Evolutionary conservation across 2,329 filamentous ascomycete species (phyloP).

Genomic region (Nigrospora osmanthi): DNA sequence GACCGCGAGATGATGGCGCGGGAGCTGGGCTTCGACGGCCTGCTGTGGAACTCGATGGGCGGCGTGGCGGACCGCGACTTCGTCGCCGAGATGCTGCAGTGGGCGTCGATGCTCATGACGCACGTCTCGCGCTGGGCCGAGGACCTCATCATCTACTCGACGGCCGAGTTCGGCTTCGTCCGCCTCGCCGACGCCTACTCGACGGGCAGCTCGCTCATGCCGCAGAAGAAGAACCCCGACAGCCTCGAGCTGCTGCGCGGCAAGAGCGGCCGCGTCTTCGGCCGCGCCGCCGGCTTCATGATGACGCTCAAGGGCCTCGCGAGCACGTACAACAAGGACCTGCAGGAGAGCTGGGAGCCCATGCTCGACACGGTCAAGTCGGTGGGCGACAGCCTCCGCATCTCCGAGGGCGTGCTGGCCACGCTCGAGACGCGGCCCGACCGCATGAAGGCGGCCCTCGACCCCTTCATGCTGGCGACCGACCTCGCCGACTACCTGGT

Average conservation of each 20-base stretch:
- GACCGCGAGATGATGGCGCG: constrained; percentile 63
- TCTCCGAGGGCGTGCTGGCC: constrained; percentile 71
- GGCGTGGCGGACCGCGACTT: constrained; percentile 62
- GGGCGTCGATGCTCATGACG: constrained; percentile 61
- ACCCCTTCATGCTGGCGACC: constrained; percentile 76
- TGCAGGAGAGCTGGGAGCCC: constrained; percentile 84
- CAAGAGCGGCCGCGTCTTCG: constrained; percentile 55
- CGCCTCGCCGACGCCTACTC: constrained; percentile 71
- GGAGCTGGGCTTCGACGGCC: constrained; percentile 64
- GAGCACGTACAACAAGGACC: constrained; percentile 82
- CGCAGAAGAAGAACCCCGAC: constrained; percentile 79
- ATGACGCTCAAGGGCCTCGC: constrained; percentile 60
- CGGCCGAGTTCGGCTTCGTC: constrained; percentile 69
- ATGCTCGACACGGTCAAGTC: constrained; percentile 81
- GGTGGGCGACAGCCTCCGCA: constrained; percentile 71
- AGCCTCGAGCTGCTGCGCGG: constrained; percentile 65
- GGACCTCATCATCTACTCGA: constrained; percentile 69
- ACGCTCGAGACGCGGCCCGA: constrained; percentile 64
- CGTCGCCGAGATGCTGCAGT: constrained; percentile 63
- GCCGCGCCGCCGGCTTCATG: constrained; percentile 1
- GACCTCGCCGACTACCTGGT: constrained; percentile 63
- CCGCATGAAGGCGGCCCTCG: constrained; percentile 71
- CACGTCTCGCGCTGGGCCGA: constrained; percentile 67
- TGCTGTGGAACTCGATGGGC: constrained; percentile 64
- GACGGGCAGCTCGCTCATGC: constrained; percentile 71